A percentile compares a stretch with the other conserved stretches of the same genome.
These are phyloP conservation scores for Houttuynia cordata DNA, from an alignment of 164 flowering plant species.

Conservation along the genomic window DNA sequence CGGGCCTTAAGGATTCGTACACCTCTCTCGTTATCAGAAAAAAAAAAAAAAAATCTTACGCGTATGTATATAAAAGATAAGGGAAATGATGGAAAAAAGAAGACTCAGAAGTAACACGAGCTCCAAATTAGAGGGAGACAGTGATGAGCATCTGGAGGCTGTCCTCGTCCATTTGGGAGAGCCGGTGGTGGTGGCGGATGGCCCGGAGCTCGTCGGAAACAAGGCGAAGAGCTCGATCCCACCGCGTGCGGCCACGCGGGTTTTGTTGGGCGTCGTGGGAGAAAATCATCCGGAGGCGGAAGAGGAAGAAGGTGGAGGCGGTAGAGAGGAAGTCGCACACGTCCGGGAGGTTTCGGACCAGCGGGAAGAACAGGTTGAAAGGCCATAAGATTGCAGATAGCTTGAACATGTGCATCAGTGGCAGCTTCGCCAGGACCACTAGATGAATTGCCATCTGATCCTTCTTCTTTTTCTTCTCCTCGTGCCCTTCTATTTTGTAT, in stretches of 20 bases:
- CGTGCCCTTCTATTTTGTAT: too few relatives aligned
- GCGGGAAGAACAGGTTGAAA: conserved; percentile 12
- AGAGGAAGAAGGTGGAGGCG: conserved; percentile 2
- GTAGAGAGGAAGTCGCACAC: conserved; percentile 3
- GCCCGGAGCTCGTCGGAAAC: neutral
- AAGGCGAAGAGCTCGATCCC: conserved; percentile 11
- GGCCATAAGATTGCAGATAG: conserved; percentile 8
- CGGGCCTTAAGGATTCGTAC: too few relatives aligned
- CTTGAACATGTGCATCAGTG: conserved; percentile 3
- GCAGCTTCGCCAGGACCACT: neutral
- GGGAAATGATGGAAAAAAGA: too few relatives aligned
- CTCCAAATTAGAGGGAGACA: too few relatives aligned
- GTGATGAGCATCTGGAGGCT: neutral
- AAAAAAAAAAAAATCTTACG: too few relatives aligned
- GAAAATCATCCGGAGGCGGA: conserved; percentile 6
- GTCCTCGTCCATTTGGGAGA: neutral
- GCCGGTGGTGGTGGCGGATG: neutral
- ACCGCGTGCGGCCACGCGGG: neutral
- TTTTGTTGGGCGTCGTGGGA: neutral
- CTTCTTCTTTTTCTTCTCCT: too few relatives aligned
- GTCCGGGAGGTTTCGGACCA: neutral
- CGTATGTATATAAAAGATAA: too few relatives aligned
- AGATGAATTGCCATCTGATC: neutral
- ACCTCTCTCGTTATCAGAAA: too few relatives aligned
- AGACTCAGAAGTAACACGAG: too few relatives aligned